These are phyloP conservation scores for Chenopodium album DNA, from an alignment of 148 eudicot species.

Conservation along the genomic window DNA sequence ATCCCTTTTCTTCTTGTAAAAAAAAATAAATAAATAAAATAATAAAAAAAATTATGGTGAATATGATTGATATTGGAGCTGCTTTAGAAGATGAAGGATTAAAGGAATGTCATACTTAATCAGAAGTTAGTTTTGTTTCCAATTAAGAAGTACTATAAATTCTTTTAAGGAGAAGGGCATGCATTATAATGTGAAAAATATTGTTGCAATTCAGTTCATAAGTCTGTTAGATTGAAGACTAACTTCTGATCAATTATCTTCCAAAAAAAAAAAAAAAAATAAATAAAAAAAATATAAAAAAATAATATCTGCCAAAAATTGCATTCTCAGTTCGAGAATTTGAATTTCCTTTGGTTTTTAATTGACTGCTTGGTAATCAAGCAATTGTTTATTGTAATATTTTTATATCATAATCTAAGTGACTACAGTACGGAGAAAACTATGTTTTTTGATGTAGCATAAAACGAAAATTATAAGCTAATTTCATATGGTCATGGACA, in stretches of 20 bases:
- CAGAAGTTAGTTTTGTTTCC: no score
- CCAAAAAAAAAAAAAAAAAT: no score
- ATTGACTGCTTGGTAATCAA: constrained; percentile 12
- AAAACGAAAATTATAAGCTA: background rate
- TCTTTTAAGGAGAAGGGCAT: no score
- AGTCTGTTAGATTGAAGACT: background rate
- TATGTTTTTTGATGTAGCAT: background rate
- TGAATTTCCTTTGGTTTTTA: background rate
- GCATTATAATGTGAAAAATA: background rate
- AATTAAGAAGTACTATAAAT: no score
- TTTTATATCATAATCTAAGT: background rate
- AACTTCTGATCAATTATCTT: background rate
- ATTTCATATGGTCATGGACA: background rate
- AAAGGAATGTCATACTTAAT: background rate
- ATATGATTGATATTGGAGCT: background rate
- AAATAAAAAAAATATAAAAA: no score
- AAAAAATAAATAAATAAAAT: no score
- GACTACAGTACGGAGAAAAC: background rate
- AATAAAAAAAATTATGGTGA: background rate
- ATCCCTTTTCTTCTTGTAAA: no score
- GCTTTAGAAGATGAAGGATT: background rate
- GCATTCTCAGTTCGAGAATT: background rate
- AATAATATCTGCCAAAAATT: no score
- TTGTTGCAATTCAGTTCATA: background rate
- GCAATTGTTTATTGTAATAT: background rate